Conservation (phyloP, 441 rosid species). For the Adansonia madagascariensis region DNA sequence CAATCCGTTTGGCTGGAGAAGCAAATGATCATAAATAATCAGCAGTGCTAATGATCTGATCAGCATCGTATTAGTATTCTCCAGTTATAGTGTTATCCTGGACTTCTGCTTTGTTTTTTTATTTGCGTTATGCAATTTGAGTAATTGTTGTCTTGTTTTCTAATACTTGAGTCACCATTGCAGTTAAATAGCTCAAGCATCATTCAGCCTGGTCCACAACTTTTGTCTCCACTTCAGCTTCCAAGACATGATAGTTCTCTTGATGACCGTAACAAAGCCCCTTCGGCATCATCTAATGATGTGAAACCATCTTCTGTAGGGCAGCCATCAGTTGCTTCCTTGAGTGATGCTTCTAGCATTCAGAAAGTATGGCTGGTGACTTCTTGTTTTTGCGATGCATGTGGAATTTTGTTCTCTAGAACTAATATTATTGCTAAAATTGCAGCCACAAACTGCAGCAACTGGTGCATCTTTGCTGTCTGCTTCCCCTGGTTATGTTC, state of each 20-base stretch:
- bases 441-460: slow-evolving; percentile 46
- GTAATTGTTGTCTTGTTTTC: background rate
- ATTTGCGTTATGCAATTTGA: background rate
- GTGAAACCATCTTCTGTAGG: slow-evolving; percentile 50
- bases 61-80: background rate
- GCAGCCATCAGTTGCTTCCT: slow-evolving; percentile 46
- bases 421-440: slow-evolving; percentile 23
- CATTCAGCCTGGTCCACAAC: slow-evolving; percentile 53
- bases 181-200: slow-evolving; percentile 54
- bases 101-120: background rate
- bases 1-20: slow-evolving; percentile 8
- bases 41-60: slow-evolving; percentile 4
- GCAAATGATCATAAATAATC: background rate
- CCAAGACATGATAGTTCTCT: slow-evolving; percentile 62
- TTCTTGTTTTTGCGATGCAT: background rate
- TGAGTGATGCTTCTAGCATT: slow-evolving; percentile 54
- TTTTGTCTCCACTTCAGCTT: slow-evolving; percentile 52
- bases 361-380: slow-evolving; percentile 59
- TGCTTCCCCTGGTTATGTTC: slow-evolving; percentile 65
- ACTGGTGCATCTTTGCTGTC: slow-evolving; percentile 51
- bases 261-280: slow-evolving; percentile 60
- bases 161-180: slow-evolving; percentile 23
- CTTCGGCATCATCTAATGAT: slow-evolving; percentile 49
- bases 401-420: slow-evolving; percentile 8
- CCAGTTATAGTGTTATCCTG: background rate